Evolutionary conservation across 108 stramenopile species (phyloP).

Genomic region (Aurantiochytrium sp.): DNA sequence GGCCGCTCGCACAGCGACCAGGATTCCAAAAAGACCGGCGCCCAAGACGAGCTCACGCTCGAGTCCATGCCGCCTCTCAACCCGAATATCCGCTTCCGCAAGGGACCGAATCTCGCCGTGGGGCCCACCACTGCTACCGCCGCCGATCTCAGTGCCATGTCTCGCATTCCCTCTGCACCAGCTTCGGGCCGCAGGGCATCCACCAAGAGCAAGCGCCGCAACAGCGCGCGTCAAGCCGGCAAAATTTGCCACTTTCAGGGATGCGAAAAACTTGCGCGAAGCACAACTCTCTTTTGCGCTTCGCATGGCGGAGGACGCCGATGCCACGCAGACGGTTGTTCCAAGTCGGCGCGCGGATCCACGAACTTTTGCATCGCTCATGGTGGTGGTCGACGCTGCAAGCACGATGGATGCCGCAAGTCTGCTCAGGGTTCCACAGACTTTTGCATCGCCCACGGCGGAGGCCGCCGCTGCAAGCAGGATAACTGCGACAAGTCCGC

Average conservation of each 20-base stretch:
- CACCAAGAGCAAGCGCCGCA: neutral
- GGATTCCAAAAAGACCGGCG: no score
- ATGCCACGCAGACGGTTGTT: neutral
- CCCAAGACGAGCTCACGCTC: neutral
- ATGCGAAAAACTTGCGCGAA: neutral
- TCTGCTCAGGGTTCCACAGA: neutral
- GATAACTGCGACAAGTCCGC: neutral
- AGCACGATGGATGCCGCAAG: neutral
- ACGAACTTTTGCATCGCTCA: neutral
- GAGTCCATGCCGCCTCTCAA: neutral
- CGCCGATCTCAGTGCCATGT: neutral
- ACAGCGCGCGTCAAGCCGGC: neutral
- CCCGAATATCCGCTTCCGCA: neutral
- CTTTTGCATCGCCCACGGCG: neutral
- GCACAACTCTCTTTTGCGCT: neutral
- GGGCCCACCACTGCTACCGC: no score
- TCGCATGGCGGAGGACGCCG: neutral
- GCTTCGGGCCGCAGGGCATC: neutral
- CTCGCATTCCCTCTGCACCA: neutral
- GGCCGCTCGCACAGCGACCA: no score
- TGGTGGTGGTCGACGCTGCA: neutral
- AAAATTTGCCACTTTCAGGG: neutral
- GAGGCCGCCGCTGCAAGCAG: neutral
- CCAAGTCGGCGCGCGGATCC: neutral
- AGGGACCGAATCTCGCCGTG: no score